These are phyloP conservation scores for Cymbopogon citratus DNA, from an alignment of 176 grass and related monocot genomes.

Conservation along the genomic window DNA sequence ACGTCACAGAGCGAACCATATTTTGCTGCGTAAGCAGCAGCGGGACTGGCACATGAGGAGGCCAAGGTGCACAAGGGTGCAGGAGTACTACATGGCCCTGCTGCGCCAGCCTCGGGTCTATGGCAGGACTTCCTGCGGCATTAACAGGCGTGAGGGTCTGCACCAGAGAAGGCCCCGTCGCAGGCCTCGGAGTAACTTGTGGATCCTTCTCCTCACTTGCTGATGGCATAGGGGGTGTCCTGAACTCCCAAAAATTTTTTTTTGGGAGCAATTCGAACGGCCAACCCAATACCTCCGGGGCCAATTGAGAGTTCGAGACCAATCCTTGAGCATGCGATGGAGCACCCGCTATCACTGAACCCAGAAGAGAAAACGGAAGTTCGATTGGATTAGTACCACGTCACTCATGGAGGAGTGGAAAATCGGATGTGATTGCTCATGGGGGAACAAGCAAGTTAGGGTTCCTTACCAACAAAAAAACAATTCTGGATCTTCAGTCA, in stretches of 20 bases:
- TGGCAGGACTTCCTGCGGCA: not conserved
- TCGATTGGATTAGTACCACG: not conserved
- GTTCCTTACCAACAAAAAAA: too few species aligned
- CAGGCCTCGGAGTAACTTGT: not conserved
- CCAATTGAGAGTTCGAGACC: not conserved
- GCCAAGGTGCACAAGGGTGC: constrained; percentile 32
- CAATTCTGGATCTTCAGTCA: too few species aligned
- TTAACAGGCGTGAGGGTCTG: not conserved
- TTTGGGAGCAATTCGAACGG: not conserved
- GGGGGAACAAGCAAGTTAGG: too few species aligned
- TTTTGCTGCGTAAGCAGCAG: constrained; percentile 33
- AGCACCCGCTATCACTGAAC: not conserved
- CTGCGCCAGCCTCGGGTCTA: constrained; percentile 26
- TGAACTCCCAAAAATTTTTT: not conserved
- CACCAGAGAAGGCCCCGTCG: constrained; percentile 7
- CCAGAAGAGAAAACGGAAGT: not conserved
- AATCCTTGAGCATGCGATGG: not conserved
- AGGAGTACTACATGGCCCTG: constrained; percentile 36
- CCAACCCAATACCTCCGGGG: not conserved
- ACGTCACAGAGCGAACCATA: constrained; percentile 19
- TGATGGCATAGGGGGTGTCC: not conserved
- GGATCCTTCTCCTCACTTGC: constrained; percentile 3
- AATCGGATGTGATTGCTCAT: not conserved
- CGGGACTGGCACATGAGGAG: constrained; percentile 23
- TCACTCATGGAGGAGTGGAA: not conserved